Base-by-base conservation (phyloP, 768 basidiomycete species). In the Tephrocybe sp. region DNA sequence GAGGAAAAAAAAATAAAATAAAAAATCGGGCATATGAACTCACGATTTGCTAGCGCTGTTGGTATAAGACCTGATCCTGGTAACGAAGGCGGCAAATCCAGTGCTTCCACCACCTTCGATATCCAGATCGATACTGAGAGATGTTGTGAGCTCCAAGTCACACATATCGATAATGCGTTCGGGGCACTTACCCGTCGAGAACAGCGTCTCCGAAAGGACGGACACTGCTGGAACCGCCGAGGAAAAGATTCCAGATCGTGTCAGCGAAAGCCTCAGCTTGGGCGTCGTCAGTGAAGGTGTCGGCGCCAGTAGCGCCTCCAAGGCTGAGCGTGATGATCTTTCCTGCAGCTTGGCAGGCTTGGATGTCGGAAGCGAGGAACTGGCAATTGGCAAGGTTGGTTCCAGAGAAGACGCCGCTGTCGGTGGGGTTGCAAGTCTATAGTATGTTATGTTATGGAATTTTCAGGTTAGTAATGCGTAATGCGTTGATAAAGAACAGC, bases 151-250 rank as follows among this genome's bases (percentile, higher is more conserved):
- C n/a, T n/a, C n/a, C n/a, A n/a, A 49, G 17, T 19, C 39, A 14
- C 10, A 12, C 14, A 33, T 33, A 14, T n/a, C n/a, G n/a, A n/a
- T 20, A 34, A 4, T 4, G 12, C 30, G 35, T 17, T 23, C 14
- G 48, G 45, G 23, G 17, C 30, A 47, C 62, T 34, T 46, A 82
- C 83, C 83, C 84, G 50, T 86, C 86, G 33, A 87, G 72, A 13
- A 85, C 77, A 3, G 82, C 85, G 46, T 65, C 53, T n/a, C 85
- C 85, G 59, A 87, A 87, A 0, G 85, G 85, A 50, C 85, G 70
- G 4, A 75, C 82, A 20, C 64, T 65, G 54, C 77, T 82, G 2
- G 72, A 72, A n/a, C 86, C 85, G 9, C 83, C 85, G 14, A 87
- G 72, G 70, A 87, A 85, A 14, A 81, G 54, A 62, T 84, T 74